Evolutionary conservation across 148 eudicot genomes (phyloP).

Genomic region (Diospyros lotus): DNA sequence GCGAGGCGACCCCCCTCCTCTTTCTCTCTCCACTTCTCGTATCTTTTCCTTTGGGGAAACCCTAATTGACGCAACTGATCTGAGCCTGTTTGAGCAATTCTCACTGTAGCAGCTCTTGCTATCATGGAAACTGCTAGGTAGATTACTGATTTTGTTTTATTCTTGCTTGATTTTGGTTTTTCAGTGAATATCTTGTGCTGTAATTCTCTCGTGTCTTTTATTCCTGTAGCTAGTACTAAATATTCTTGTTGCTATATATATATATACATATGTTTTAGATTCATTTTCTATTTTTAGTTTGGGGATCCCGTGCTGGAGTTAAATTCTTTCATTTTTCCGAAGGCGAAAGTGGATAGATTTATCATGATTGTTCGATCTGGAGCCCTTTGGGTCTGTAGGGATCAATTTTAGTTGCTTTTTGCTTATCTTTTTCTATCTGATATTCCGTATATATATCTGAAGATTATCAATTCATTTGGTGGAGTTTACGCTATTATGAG

Average conservation of each 20-base stretch:
- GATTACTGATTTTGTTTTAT: neutral
- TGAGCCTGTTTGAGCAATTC: neutral
- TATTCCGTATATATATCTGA: neutral
- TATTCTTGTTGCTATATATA: no score
- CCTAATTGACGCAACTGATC: conserved; percentile 11
- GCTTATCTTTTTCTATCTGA: no score
- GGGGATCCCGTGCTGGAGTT: neutral
- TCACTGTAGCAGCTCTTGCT: no score
- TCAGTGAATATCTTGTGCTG: neutral
- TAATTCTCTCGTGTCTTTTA: neutral
- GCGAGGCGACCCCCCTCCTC: conserved; percentile 10
- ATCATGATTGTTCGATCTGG: neutral
- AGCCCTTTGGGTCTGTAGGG: neutral
- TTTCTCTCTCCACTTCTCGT: conserved; percentile 10
- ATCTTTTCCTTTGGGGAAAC: conserved; percentile 18
- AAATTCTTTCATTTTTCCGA: neutral
- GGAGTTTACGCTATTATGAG: neutral
- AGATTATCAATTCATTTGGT: neutral
- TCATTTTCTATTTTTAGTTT: neutral
- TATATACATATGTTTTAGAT: neutral
- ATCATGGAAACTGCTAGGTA: no score
- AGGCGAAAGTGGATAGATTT: neutral
- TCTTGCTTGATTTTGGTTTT: neutral
- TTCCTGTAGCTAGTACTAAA: no score
- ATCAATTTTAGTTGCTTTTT: neutral